Evolutionary conservation across 306 rosid species (phyloP), one percentile per base, ranked within the genome.

Genomic region (Cajanus cajan): DNA sequence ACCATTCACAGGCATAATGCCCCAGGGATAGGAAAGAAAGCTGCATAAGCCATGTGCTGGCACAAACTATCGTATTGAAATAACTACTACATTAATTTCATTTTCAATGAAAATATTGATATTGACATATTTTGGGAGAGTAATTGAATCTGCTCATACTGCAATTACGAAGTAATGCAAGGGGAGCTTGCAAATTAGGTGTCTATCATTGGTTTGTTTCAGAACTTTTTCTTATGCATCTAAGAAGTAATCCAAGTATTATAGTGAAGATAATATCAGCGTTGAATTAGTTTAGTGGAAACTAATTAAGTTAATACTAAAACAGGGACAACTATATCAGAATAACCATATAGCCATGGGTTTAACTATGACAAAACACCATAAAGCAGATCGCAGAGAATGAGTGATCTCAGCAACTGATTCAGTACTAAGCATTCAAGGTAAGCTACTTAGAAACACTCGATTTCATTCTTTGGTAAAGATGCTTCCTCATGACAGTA

Each of bases 381-480:
- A 52, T 1, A 45, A 11, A 33, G 68, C 16, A 15, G 22, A 33
- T n/a, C n/a, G 16, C 39, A 25, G 37, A 50, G 28, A 75, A 52
- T 41, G 45, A 79, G 72, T 58, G 48, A 6, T 19, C 16, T 36
- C 13, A 31, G 16, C 11, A 33, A 77, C 64, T 50, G 50, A 50
- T 55, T 8, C 43, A 55, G 37, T 16, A 34, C 63, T 33, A 22
- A 39, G 34, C 19, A 16, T 18, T 58, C 44, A 15, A 25, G 34
- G 51, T 62, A 76, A 47, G 80, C 63, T 66, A 77, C 66, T 14
- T 36, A 15, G 77, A 25, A 36, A 57, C 77, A 13, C 50, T 8
- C 15, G 9, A 19, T 0, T 19, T 18, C 57, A 31, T 47, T 44
- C 61, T 44, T 8, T 15, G 37, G 50, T 31, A 14, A 31, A 47